Percentiles rank a stretch among this genome's conserved stretches.
Conservation (phyloP, 2,329 filamentous ascomycete genomes). For the Albophoma yamanashiensis region DNA sequence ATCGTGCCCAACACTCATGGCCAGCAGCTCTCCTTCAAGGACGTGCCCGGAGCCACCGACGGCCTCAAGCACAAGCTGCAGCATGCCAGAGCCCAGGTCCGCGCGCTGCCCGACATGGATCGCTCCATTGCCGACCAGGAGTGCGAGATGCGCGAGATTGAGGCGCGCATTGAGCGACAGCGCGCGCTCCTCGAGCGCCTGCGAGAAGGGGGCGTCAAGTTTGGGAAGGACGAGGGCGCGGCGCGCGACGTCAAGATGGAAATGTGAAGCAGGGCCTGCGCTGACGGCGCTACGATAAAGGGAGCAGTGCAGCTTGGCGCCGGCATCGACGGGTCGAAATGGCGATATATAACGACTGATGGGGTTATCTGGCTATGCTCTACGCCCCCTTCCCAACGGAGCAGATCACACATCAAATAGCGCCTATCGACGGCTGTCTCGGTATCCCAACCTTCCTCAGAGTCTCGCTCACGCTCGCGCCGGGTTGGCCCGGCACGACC, state of each 20-base stretch:
- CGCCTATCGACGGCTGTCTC: slow-evolving; percentile 2
- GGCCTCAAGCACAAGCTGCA: slow-evolving; percentile 75
- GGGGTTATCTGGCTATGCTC: background rate
- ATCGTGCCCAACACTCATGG: slow-evolving; percentile 18
- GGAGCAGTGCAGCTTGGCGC: background rate
- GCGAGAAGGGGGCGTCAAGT: slow-evolving; percentile 32
- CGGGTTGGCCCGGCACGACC: slow-evolving; percentile 52
- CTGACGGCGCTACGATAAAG: slow-evolving; percentile 4
- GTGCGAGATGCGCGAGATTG: slow-evolving; percentile 56
- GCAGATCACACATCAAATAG: background rate
- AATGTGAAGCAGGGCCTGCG: slow-evolving; percentile 15
- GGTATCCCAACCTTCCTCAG: slow-evolving; percentile 40
- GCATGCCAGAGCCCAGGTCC: slow-evolving; percentile 58
- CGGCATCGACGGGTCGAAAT: background rate
- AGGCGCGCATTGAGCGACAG: slow-evolving; percentile 53
- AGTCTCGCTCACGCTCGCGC: slow-evolving; percentile 54
- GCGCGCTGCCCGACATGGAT: slow-evolving; percentile 58
- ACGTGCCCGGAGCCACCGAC: slow-evolving; percentile 69
- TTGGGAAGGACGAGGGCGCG: slow-evolving; percentile 16
- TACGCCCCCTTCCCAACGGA: background rate
- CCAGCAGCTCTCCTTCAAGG: slow-evolving; percentile 47
- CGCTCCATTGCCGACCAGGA: slow-evolving; percentile 58
- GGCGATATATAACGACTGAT: background rate
- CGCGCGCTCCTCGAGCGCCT: slow-evolving; percentile 44
- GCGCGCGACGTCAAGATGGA: slow-evolving; percentile 28